Conservation (phyloP, 2,329 filamentous ascomycete genomes). For the Incumbomyces delicatus region DNA sequence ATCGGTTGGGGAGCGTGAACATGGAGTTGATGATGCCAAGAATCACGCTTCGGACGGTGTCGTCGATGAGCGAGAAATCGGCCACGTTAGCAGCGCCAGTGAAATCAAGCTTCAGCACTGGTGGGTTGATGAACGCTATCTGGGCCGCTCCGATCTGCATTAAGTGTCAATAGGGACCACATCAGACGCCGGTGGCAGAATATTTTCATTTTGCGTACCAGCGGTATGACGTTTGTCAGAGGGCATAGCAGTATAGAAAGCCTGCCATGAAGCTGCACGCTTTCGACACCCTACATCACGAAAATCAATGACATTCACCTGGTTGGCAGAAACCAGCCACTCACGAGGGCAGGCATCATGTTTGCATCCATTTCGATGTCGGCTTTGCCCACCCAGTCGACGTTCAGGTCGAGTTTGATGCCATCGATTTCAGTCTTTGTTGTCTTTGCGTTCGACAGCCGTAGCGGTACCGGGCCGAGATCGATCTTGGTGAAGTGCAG, state of each 20-base stretch:
- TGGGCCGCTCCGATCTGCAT: conserved; percentile 15
- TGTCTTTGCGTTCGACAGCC: conserved; percentile 14
- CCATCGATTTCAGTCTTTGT: conserved; percentile 14
- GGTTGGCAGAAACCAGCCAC: conserved; percentile 4
- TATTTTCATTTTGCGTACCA: conserved; percentile 14
- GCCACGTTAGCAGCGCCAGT: conserved; percentile 15
- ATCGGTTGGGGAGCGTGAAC: conserved; percentile 16
- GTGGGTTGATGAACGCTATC: conserved; percentile 15
- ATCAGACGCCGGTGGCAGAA: no score
- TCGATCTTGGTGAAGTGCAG: conserved; percentile 17
- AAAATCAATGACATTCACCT: conserved; percentile 7
- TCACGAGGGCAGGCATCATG: conserved; percentile 15
- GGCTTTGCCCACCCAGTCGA: conserved; percentile 16
- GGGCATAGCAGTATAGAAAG: conserved; percentile 15
- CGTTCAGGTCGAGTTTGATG: conserved; percentile 16
- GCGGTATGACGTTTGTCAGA: conserved; percentile 15
- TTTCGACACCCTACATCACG: conserved; percentile 12
- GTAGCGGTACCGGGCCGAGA: conserved; percentile 14
- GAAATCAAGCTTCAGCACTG: conserved; percentile 16
- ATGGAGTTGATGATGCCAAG: conserved; percentile 18
- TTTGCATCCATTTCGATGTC: conserved; percentile 16
- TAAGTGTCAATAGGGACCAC: not conserved
- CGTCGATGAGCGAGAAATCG: conserved; percentile 15
- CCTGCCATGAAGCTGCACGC: conserved; percentile 13
- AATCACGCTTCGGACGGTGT: conserved; percentile 14